Evolutionary conservation across 2,329 filamentous ascomycete species (phyloP).

Genomic region (Claviceps capensis): DNA sequence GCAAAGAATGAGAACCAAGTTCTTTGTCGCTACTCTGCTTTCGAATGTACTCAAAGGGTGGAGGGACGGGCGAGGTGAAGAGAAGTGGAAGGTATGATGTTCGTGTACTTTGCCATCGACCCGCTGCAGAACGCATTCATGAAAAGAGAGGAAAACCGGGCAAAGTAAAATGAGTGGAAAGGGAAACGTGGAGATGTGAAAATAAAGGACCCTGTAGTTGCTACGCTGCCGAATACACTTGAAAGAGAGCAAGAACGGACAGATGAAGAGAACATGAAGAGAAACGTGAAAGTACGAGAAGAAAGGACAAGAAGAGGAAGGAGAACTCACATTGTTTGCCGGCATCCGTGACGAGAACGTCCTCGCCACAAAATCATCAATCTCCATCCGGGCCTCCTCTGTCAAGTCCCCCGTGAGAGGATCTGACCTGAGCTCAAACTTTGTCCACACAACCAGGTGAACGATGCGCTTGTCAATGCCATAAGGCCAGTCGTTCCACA

Average conservation of each 20-base stretch:
- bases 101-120: too few relatives aligned
- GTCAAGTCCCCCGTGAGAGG: slow-evolving; percentile 52
- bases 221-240: too few relatives aligned
- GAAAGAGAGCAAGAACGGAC: neutral
- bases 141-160: neutral
- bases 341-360: slow-evolving; percentile 47
- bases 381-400: slow-evolving; percentile 43
- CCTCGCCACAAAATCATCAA: slow-evolving; percentile 55
- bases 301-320: too few relatives aligned
- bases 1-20: neutral
- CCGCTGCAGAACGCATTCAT: neutral
- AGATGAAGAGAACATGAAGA: neutral
- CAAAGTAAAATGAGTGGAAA: neutral
- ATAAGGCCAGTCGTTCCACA: slow-evolving; percentile 93
- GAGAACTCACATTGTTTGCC: slow-evolving; percentile 36
- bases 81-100: neutral
- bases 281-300: neutral
- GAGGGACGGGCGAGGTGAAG: neutral
- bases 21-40: too few relatives aligned
- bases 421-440: slow-evolving; percentile 67
- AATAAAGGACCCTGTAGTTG: too few relatives aligned
- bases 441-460: slow-evolving; percentile 87
- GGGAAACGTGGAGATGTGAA: neutral
- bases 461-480: slow-evolving; percentile 65
- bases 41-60: too few relatives aligned